A percentile compares a stretch with the other conserved stretches of the same genome.
Conservation (phyloP, 345 rosid genomes). For the Zanthoxylum bungeanum region DNA sequence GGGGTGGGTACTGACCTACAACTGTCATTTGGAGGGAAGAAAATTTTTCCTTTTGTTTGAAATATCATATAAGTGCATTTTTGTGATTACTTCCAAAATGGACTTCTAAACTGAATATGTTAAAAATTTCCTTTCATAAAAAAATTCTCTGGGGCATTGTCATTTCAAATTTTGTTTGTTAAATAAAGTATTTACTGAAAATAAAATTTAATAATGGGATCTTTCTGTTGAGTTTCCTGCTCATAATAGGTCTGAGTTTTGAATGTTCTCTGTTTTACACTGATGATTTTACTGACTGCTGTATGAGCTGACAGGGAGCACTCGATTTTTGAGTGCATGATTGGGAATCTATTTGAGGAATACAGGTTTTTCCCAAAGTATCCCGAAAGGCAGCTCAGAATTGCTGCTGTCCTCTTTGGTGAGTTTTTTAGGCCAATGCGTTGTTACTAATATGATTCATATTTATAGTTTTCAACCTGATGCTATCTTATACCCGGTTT, state of each 20-base stretch:
- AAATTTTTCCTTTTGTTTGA: background rate
- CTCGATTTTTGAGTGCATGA: conserved; percentile 88
- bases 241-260: background rate
- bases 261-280: background rate
- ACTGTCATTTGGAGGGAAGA: background rate
- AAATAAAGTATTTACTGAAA: background rate
- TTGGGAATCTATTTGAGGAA: conserved; percentile 92
- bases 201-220: background rate
- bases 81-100: background rate
- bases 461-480: background rate
- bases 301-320: conserved; percentile 63
- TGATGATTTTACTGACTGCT: conserved; percentile 1
- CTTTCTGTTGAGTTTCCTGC: background rate
- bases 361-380: conserved; percentile 92
- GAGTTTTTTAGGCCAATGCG: conserved; percentile 19
- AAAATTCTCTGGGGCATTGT: background rate
- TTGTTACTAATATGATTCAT: background rate
- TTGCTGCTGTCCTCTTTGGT: conserved; percentile 94
- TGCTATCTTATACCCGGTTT: background rate
- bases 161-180: background rate
- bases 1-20: background rate
- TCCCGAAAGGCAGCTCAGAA: conserved; percentile 93
- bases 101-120: background rate
- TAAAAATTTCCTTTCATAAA: background rate
- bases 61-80: background rate